A percentile compares a stretch with the other conserved stretches of the same genome.
Evolutionary conservation across 1,284 basidiomycete species (phyloP).

Genomic region (Puccinia sorghi): DNA sequence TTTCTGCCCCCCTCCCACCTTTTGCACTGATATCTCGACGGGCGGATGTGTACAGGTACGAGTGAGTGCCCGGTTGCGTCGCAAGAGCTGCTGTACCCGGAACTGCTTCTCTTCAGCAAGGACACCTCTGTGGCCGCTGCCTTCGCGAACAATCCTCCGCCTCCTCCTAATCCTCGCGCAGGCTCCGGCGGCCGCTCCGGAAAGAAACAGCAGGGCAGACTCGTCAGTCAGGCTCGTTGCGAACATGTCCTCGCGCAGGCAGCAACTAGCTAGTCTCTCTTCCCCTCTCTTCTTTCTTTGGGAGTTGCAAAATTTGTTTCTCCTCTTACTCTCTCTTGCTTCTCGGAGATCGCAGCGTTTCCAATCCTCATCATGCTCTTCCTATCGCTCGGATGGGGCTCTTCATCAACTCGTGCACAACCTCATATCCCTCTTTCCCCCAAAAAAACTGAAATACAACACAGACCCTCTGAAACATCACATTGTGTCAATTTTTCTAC

Average conservation of each 20-base stretch:
- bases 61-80: not conserved
- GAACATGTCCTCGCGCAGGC: constrained; percentile 21
- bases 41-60: not conserved
- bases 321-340: too few species aligned
- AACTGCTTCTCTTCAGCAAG: constrained; percentile 40
- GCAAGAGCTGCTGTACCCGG: constrained; percentile 23
- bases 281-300: too few species aligned
- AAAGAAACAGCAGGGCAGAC: constrained; percentile 35
- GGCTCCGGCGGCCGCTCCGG: constrained; percentile 12
- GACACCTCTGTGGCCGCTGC: not conserved
- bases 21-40: too few species aligned
- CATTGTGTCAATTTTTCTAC: too few species aligned
- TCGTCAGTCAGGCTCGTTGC: constrained; percentile 34
- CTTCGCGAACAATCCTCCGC: not conserved
- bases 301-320: too few species aligned
- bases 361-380: too few species aligned
- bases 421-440: too few species aligned
- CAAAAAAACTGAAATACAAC: too few species aligned
- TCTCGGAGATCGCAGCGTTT: too few species aligned
- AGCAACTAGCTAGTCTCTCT: not conserved
- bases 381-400: too few species aligned
- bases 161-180: not conserved
- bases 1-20: not conserved
- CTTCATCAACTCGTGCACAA: too few species aligned
- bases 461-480: too few species aligned